Evolutionary conservation across 495 filamentous ascomycete genomes (phyloP).

Genomic region (Penicillium malachiteum): DNA sequence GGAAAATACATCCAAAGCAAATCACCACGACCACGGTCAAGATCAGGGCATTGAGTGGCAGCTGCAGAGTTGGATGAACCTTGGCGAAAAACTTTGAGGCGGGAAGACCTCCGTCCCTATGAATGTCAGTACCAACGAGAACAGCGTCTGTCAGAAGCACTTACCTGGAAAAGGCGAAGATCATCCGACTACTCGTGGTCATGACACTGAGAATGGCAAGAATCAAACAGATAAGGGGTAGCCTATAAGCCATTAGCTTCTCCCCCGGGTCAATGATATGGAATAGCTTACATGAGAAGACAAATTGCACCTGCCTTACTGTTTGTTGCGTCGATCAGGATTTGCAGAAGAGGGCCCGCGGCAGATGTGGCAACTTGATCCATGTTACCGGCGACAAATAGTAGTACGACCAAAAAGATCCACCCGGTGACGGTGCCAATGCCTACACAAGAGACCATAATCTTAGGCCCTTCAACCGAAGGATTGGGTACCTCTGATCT

Average conservation of each 20-base stretch:
- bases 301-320: constrained; percentile 62
- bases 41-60: constrained; percentile 66
- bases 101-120: constrained; percentile 66
- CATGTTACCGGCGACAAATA: constrained; percentile 59
- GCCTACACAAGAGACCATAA: constrained; percentile 68
- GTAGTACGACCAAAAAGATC: constrained; percentile 60
- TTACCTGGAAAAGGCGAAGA: constrained; percentile 64
- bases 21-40: constrained; percentile 62
- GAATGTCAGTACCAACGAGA: background rate
- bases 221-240: constrained; percentile 66
- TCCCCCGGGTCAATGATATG: background rate
- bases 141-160: background rate
- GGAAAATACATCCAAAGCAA: constrained; percentile 67
- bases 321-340: constrained; percentile 64
- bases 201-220: constrained; percentile 68
- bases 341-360: constrained; percentile 65
- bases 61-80: constrained; percentile 58
- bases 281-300: constrained; percentile 55
- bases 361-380: constrained; percentile 55
- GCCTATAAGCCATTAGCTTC: constrained; percentile 24
- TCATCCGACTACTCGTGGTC: constrained; percentile 73
- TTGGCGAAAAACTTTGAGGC: constrained; percentile 59
- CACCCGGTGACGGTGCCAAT: constrained; percentile 67
- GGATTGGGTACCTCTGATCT: constrained; percentile 62
- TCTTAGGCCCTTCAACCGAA: constrained; percentile 59